Base-by-base conservation (phyloP, 495 filamentous ascomycete genomes). In the Talaromyces ruber region DNA sequence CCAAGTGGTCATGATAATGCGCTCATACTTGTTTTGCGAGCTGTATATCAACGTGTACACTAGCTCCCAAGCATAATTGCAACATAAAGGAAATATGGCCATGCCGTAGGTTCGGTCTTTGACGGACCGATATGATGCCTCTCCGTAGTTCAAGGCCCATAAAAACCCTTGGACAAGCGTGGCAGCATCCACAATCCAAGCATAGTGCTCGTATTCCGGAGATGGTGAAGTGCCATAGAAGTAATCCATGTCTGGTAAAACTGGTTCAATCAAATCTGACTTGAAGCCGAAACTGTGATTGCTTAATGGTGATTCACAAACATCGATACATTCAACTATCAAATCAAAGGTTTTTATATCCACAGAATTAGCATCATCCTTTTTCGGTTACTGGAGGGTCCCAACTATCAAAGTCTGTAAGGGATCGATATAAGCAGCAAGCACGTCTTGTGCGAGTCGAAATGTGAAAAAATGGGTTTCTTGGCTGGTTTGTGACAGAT, bases 51-150 rank as follows among this genome's bases (percentile, higher is more conserved):
- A 24, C 28, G 50, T 57, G 47, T 67, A 70, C 1, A 66, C 59
- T 6, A 67, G n/a, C 18, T 70, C 67, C 65, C 67, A 69, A 22
- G 64, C 63, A 43, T 67, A 60, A 34, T 69, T 67, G 47, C 55
- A 63, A 52, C 63, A 67, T 8, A 67, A 58, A 1, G 65, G 65
- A 16, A 67, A 52, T 6, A 69, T 59, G 21, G 65, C 37, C 63
- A 67, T 69, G 54, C 59, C 28, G 53, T 68, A 68, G 14, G 66
- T 68, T 6, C 34, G 34, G 34, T 39, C 34, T 39, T 39, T 39
- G 34, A 39, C 6, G 16, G 7, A 7, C 34, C 16, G 34, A 16
- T 39, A 39, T 7, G 16, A 6, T 16, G 16, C 16, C 7, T 7
- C 7, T 39, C 7, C 6, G 16, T 39, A 39, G 34, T 39, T 39